A percentile compares a stretch with the other conserved stretches of the same genome.
phyloP scores from a whole-genome alignment of 345 rosid genomes.

The Populus simonii region DNA sequence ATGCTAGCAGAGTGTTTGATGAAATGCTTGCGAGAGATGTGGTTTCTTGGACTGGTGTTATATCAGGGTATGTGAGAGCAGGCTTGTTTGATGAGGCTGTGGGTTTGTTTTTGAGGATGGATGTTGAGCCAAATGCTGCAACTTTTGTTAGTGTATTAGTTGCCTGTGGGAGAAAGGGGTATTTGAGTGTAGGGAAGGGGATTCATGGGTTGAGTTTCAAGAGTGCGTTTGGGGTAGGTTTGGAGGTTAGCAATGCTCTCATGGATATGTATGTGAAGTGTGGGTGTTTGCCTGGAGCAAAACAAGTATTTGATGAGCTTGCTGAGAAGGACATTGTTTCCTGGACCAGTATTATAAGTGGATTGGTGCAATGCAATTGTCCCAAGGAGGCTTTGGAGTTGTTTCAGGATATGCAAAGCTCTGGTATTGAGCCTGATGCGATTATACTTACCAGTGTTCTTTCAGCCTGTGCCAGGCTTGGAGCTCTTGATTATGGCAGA shows the following conservation, averaged over 20 bases:
- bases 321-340: slow-evolving; percentile 43
- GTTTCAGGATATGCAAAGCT: slow-evolving; percentile 37
- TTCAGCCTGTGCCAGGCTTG: slow-evolving; percentile 46
- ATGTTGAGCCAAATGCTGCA: slow-evolving; percentile 33
- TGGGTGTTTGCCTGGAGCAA: slow-evolving; percentile 37
- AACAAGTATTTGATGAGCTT: slow-evolving; percentile 35
- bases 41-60: slow-evolving; percentile 43
- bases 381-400: slow-evolving; percentile 39
- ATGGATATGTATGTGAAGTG: slow-evolving; percentile 50
- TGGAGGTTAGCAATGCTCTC: slow-evolving; percentile 44
- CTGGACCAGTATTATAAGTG: slow-evolving; percentile 44
- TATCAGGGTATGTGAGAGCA: slow-evolving; percentile 34
- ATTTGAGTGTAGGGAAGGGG: slow-evolving; percentile 31
- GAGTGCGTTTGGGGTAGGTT: slow-evolving; percentile 12
- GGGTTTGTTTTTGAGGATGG: slow-evolving; percentile 37
- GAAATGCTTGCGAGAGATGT: slow-evolving; percentile 48
- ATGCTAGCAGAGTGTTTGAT: slow-evolving; percentile 39
- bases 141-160: slow-evolving; percentile 37
- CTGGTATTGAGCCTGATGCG: slow-evolving; percentile 36
- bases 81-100: slow-evolving; percentile 40
- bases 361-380: slow-evolving; percentile 39
- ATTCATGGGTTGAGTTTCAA: slow-evolving; percentile 38
- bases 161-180: slow-evolving; percentile 40
- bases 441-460: slow-evolving; percentile 46
- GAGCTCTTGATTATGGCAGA: slow-evolving; percentile 49